Conservation (phyloP, 208 protist genomes). For the Novymonas esmeraldas region DNA sequence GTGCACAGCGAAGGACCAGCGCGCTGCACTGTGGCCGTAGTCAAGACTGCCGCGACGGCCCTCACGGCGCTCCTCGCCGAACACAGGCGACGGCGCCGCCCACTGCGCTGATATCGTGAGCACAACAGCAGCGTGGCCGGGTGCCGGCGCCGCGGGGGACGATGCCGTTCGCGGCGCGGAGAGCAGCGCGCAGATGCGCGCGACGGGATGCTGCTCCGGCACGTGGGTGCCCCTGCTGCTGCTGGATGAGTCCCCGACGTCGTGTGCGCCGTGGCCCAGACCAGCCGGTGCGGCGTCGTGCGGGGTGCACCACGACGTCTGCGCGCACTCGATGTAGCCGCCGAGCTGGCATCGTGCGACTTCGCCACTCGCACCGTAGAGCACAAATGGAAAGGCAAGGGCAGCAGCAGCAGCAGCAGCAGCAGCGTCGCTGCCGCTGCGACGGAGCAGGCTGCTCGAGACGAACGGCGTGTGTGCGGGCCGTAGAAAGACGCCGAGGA, state of each 20-base stretch:
- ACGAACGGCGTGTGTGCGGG: conserved; percentile 21
- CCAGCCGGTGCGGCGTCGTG: not conserved
- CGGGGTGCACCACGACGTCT: not conserved
- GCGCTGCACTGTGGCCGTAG: not conserved
- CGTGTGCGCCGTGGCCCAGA: not conserved
- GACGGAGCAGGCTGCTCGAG: conserved; percentile 14
- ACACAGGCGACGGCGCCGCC: not conserved
- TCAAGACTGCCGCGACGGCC: too few relatives aligned
- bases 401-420: not conserved
- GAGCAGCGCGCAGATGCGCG: conserved; percentile 22
- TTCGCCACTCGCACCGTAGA: conserved; percentile 14
- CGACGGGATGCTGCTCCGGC: not conserved
- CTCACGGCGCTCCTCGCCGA: not conserved
- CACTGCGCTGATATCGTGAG: conserved; percentile 19
- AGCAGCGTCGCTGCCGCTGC: not conserved
- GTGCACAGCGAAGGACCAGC: conserved; percentile 22
- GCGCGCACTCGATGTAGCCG: conserved; percentile 29
- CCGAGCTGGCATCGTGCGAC: conserved; percentile 20
- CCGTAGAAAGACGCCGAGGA: conserved; percentile 34
- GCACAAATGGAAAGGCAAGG: conserved; percentile 12
- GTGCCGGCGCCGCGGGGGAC: not conserved
- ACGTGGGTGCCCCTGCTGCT: not conserved
- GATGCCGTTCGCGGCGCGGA: not conserved
- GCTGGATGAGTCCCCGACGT: not conserved
- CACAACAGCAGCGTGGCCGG: conserved; percentile 6